Base-by-base conservation (phyloP, 1,139 yeast genomes). In the Insectozyma bohioensis region DNA sequence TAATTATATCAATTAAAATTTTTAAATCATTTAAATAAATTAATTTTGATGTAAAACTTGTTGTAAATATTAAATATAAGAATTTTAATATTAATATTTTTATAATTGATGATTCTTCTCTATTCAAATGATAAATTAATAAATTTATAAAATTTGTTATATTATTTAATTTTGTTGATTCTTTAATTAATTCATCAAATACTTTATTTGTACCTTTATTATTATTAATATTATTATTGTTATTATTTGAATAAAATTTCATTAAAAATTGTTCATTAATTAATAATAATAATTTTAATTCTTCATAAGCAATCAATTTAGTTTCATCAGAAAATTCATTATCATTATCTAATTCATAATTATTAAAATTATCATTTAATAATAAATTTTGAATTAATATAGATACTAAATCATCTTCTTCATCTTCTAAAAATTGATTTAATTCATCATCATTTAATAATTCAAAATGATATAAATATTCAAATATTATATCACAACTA, bases 211-310 rank as follows among this genome's bases (percentile, higher is more conserved):
- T 57, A 20, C 67, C 49, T 5, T 10, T 11, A 11, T 27, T 26
- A n/a, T n/a, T n/a, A n/a, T n/a, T n/a, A n/a, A n/a, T n/a, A n/a
- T n/a, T n/a, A 22, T 22, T 24, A 16, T 5, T 52, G 5, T 10
- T 49, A 7, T 41, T 47, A 10, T 56, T 35, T 19, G 59, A 49
- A 42, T 62, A 68, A 18, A 76, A 71, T 27, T 69, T 68, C 78
- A 86, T 82, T 75, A 88, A 75, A 53, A 78, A 88, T 53, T 88
- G 96, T 52, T 88, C 96, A 53, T 87, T 87, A 13, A 88, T 63
- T 2, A 86, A 77, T 28, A 88, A 62, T 7, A 87, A 56, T n/a
- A 85, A 63, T 49, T 82, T 82, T 61, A 87, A 82, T 46, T 81
- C 80, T 25, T 85, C 78, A 44, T 79, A 79, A 33, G 86, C 85